Base-by-base conservation (phyloP, 495 filamentous ascomycete species). In the Lentithecium fluviatile region DNA sequence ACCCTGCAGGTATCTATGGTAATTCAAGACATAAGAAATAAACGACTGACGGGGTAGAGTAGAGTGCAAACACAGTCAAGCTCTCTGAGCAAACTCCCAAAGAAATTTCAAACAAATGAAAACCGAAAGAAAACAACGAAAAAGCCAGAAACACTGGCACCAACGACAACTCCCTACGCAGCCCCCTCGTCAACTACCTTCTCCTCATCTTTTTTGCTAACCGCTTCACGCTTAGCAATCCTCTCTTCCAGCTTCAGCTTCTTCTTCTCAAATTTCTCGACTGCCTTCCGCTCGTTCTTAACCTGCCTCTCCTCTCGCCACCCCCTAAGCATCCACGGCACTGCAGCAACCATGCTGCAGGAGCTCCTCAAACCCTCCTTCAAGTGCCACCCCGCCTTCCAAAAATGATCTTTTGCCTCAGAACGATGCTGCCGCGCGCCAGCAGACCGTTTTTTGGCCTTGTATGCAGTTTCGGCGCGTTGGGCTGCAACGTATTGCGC, bases 171-270 rank as follows among this genome's bases (percentile, higher is more conserved):
- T 32, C 3, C 29, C 29, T 32, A 32, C 10, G 29, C 29, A 3
- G 29, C 10, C 29, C 4, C 4, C 29, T 3, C 29, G 10, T 32
- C 29, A 32, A 10, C 40, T 6, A 3, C 40, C 13, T 43, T 20
- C 13, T 6, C 40, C 40, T 43, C 19, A 15, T 43, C 40, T 15
- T 38, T 58, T 25, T 58, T 45, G 45, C 8, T 38, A 45, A 49
- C 29, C 13, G n/a, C 21, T 34, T 50, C 42, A 5, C 15, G 4
- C 56, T 38, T 58, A 13, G 25, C 45, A 50, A 58, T 49, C 45
- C 19, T 50, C 45, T 50, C 56, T 32, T 58, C 56, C 26, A 58
- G 12, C 56, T 58, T 58, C 46, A 24, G 34, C 45, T 58, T 58
- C 45, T 58, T 58, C n/a, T 50, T 29, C 45, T 40, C 46, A 50